These are phyloP conservation scores for Kluyveromyces siamensis DNA, from an alignment of 805 yeast genomes.

Conservation along the genomic window DNA sequence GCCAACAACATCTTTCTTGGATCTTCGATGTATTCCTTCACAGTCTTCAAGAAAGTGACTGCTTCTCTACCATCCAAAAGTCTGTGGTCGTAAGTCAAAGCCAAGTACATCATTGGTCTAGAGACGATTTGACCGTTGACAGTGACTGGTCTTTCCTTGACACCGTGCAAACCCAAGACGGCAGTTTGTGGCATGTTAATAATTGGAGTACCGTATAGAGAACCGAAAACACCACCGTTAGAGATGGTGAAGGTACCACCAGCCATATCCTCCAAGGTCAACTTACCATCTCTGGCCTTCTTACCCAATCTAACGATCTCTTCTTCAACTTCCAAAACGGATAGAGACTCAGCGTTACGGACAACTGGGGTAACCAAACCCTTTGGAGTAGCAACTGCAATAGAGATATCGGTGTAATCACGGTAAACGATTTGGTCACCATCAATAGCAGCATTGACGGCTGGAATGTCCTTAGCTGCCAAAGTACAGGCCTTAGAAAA, in stretches of 20 bases:
- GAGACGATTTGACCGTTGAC: constrained; percentile 92
- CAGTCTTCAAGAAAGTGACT: constrained; percentile 89
- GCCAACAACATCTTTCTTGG: constrained; percentile 92
- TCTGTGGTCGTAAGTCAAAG: constrained; percentile 97
- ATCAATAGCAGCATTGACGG: constrained; percentile 92
- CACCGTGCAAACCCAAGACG: constrained; percentile 94
- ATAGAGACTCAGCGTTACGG: constrained; percentile 89
- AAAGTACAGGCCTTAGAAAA: constrained; percentile 88
- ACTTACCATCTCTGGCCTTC: constrained; percentile 95
- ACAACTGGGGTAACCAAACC: constrained; percentile 97
- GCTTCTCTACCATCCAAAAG: constrained; percentile 98
- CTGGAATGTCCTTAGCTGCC: constrained; percentile 91
- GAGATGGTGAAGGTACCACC: constrained; percentile 99
- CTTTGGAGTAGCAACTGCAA: constrained; percentile 98
- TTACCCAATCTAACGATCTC: constrained; percentile 75
- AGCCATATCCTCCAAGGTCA: constrained; percentile 95
- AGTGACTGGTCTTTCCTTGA: constrained; percentile 94
- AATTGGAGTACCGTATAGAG: constrained; percentile 96
- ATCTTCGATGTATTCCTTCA: constrained; percentile 95
- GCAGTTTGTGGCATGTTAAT: constrained; percentile 98
- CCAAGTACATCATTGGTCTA: constrained; percentile 99
- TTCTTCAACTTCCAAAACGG: constrained; percentile 81
- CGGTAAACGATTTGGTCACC: constrained; percentile 90
- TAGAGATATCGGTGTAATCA: constrained; percentile 90
- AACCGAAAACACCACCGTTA: constrained; percentile 98